phyloP scores from a whole-genome alignment of 768 basidiomycete species.

The Hygrophoropsis aurantiaca region DNA sequence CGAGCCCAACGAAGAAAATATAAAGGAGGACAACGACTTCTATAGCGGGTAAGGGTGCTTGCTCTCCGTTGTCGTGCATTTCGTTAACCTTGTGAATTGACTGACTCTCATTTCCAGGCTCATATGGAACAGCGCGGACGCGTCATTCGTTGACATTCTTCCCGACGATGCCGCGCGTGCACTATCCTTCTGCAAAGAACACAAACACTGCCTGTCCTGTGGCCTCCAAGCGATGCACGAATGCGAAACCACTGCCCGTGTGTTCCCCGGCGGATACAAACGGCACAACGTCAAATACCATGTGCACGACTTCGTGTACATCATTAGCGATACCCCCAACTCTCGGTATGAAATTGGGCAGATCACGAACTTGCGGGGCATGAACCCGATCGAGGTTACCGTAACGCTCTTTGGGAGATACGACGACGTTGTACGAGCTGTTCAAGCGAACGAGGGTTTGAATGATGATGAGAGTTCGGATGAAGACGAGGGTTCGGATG shows the following conservation, averaged over 20 bases:
- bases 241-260: constrained; percentile 19
- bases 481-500: neutral
- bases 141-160: constrained; percentile 48
- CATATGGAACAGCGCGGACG: constrained; percentile 48
- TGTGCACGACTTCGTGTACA: constrained; percentile 59
- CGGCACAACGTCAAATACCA: constrained; percentile 53
- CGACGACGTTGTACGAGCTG: constrained; percentile 35
- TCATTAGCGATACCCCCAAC: constrained; percentile 34
- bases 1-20: constrained; percentile 47
- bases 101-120: constrained; percentile 35
- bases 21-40: constrained; percentile 46
- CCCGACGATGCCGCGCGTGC: constrained; percentile 26
- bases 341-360: constrained; percentile 52
- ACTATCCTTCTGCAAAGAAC: constrained; percentile 27
- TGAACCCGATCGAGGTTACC: constrained; percentile 25
- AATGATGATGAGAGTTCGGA: constrained; percentile 6
- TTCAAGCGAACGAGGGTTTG: too few species aligned
- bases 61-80: neutral
- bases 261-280: constrained; percentile 34
- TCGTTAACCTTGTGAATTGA: constrained; percentile 1
- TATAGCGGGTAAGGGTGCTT: constrained; percentile 48
- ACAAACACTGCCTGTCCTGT: constrained; percentile 53
- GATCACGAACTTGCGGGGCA: constrained; percentile 41
- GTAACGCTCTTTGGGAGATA: constrained; percentile 49
- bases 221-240: constrained; percentile 31